Evolutionary conservation across 148 eudicot genomes (phyloP), one percentile per base, ranked within the genome.

Genomic region (Rheum nobile): DNA sequence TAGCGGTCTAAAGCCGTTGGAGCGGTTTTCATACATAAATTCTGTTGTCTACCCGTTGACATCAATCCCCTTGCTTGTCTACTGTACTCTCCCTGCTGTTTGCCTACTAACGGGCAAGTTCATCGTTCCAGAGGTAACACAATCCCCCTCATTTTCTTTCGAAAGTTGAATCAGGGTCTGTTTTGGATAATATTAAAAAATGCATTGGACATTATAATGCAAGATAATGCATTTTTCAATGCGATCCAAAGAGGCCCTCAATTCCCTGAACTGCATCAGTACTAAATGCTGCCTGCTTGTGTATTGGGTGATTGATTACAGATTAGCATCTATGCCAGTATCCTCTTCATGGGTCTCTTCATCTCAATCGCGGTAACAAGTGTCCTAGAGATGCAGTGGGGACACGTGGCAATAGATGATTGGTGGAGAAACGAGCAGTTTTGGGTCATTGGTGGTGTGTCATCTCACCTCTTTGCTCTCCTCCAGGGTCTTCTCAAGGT

Each of bases 341-440:
- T 94, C 42, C 43, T 91, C 41, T 94, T 94, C 75, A 94, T 94
- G 96, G 90, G 80, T 17, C 88, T 94, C 76, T 94, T 94, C 79
- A 78, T 91, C 35, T 91, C 92, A 21, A 94, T 94, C 54, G 97
- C 96, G 31, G 96, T 72, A 1, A 94, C 98, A 2, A 86, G 97
- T 77, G 73, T 94, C 57, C 81, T 94, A 7, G 98, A 94, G 75
- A 94, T 94, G 90, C 89, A 78, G 57, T 94, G 98, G 98, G 97
- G 98, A n/a, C 89, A 90, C 12, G 98, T 94, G 14, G 84, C 81
- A 28, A 90, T 94, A 21, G 98, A 94, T 17, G 98, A 94, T 38
- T 80, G 79, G 88, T 94, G 98, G 98, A 91, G 98, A 77, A 94
- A 94, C 14, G 98, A 94, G 79, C 98, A 94, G 83, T 94, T 94